Percentiles rank a stretch among this genome's conserved stretches.
Evolutionary conservation across 306 rosid species (phyloP).

Genomic region (Cajanus cajan): DNA sequence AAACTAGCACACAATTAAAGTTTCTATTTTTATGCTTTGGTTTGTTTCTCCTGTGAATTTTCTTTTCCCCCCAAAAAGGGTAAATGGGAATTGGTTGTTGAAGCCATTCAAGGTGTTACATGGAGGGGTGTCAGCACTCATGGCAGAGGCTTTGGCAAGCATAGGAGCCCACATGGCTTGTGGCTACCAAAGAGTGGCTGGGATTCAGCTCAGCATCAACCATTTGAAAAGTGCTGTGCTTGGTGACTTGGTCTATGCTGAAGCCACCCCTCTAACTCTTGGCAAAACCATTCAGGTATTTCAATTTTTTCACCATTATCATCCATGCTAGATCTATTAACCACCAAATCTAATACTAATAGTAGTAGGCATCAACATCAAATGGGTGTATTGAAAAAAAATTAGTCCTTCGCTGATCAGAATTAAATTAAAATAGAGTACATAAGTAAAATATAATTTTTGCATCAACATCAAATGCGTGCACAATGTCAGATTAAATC

Average conservation of each 20-base stretch:
- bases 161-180: slow-evolving; percentile 60
- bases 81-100: background rate
- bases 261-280: slow-evolving; percentile 54
- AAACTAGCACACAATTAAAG: background rate
- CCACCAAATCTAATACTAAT: too few relatives aligned
- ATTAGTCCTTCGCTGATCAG: too few relatives aligned
- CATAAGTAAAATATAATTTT: too few relatives aligned
- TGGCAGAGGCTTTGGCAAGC: slow-evolving; percentile 67
- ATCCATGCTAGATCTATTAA: too few relatives aligned
- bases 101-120: slow-evolving; percentile 87
- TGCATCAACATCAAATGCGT: too few relatives aligned
- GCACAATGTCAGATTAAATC: background rate
- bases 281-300: slow-evolving; percentile 72
- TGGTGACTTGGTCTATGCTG: slow-evolving; percentile 60
- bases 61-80: too few relatives aligned
- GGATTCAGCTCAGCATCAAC: slow-evolving; percentile 70
- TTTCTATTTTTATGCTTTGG: background rate
- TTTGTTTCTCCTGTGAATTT: background rate
- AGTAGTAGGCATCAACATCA: too few relatives aligned
- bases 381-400: too few relatives aligned
- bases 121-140: slow-evolving; percentile 77
- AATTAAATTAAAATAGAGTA: too few relatives aligned
- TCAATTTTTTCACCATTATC: background rate
- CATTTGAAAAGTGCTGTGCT: slow-evolving; percentile 61
- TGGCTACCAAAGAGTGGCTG: slow-evolving; percentile 70